phyloP scores from a whole-genome alignment of 352 stramenopile species.

The Phytophthora cajani region DNA sequence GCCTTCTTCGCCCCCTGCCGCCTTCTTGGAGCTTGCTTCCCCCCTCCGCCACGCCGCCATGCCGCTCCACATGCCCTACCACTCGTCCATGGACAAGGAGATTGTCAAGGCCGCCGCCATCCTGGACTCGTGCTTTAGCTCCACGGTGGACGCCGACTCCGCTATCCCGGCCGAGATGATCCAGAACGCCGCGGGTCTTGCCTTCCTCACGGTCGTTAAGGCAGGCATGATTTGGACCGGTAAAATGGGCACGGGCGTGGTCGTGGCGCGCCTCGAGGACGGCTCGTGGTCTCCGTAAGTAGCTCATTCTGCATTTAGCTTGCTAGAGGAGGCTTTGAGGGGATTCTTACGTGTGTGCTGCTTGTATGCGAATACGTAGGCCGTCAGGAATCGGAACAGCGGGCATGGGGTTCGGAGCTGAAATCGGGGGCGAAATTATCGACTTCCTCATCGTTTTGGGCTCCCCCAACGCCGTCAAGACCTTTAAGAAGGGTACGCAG shows the following conservation, averaged over 20 bases:
- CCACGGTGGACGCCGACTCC: slow-evolving; percentile 72
- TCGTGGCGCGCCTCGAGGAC: slow-evolving; percentile 80
- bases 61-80: slow-evolving; percentile 87
- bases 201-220: slow-evolving; percentile 89
- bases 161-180: slow-evolving; percentile 85
- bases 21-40: too few relatives aligned
- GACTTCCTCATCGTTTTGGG: slow-evolving; percentile 91
- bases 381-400: slow-evolving; percentile 71
- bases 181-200: slow-evolving; percentile 73
- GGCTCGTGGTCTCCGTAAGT: slow-evolving; percentile 73
- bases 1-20: neutral
- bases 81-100: slow-evolving; percentile 90
- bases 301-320: too few relatives aligned
- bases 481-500: slow-evolving; percentile 87
- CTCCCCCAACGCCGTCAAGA: slow-evolving; percentile 72
- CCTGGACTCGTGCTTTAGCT: slow-evolving; percentile 86
- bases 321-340: too few relatives aligned
- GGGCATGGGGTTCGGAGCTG: slow-evolving; percentile 81
- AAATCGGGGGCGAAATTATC: slow-evolving; percentile 88
- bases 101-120: slow-evolving; percentile 83
- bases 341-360: too few relatives aligned
- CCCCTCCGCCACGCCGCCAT: slow-evolving; percentile 37
- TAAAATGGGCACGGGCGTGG: slow-evolving; percentile 85
- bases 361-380: too few relatives aligned
- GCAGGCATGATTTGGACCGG: slow-evolving; percentile 86